phyloP scores from a whole-genome alignment of 2,329 filamentous ascomycete genomes.

The Thermoascus crustaceus region DNA sequence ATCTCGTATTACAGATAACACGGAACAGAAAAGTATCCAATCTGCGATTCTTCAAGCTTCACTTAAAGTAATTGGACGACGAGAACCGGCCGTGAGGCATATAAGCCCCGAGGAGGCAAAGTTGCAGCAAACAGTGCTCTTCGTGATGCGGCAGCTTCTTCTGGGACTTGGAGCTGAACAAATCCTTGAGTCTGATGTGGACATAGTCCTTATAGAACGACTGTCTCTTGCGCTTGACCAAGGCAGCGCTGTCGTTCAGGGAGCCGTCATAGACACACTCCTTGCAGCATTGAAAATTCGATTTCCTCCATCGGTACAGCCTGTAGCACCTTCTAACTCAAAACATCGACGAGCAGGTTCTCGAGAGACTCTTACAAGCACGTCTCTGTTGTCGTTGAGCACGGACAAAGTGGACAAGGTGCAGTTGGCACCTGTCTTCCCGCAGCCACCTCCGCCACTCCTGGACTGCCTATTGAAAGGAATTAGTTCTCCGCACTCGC shows the following conservation, averaged over 20 bases:
- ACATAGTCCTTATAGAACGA: slow-evolving; percentile 61
- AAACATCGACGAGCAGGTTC: slow-evolving; percentile 32
- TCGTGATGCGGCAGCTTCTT: slow-evolving; percentile 49
- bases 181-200: slow-evolving; percentile 48
- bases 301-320: slow-evolving; percentile 29
- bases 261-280: slow-evolving; percentile 69
- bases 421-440: slow-evolving; percentile 22
- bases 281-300: slow-evolving; percentile 62
- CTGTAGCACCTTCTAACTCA: slow-evolving; percentile 20
- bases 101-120: slow-evolving; percentile 50
- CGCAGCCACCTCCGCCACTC: slow-evolving; percentile 53
- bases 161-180: slow-evolving; percentile 32
- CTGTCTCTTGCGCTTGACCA: slow-evolving; percentile 54
- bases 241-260: slow-evolving; percentile 63
- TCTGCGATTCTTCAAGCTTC: slow-evolving; percentile 24
- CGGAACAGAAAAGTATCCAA: slow-evolving; percentile 24
- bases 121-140: slow-evolving; percentile 63
- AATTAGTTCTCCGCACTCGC: slow-evolving; percentile 64
- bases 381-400: slow-evolving; percentile 38
- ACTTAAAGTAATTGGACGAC: slow-evolving; percentile 21
- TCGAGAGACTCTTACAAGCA: slow-evolving; percentile 32
- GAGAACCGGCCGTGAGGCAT: slow-evolving; percentile 14
- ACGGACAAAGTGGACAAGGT: slow-evolving; percentile 37
- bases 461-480: slow-evolving; percentile 77
- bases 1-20: slow-evolving; percentile 12